A percentile compares a stretch with the other conserved stretches of the same genome.
These are phyloP conservation scores for Allium sativum DNA, from an alignment of 106 monocot genomes.

Conservation along the genomic window DNA sequence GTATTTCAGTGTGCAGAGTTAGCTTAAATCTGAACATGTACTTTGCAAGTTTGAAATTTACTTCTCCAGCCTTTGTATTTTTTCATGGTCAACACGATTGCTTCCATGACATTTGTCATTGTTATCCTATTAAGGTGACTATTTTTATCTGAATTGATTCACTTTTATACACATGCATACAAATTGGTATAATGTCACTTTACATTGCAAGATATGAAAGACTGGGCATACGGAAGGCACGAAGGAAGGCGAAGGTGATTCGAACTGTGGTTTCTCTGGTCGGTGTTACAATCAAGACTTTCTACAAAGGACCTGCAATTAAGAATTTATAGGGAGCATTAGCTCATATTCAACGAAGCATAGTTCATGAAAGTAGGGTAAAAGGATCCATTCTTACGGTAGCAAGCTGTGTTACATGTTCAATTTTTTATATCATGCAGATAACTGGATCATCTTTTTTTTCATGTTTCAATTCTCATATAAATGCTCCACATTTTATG, in stretches of 20 bases:
- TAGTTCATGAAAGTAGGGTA: slow-evolving; percentile 55
- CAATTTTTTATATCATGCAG: slow-evolving; percentile 93
- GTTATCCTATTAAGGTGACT: slow-evolving; percentile 61
- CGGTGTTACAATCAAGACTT: slow-evolving; percentile 72
- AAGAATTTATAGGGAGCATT: slow-evolving; percentile 37
- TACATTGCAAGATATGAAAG: slow-evolving; percentile 78
- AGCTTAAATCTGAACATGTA: slow-evolving; percentile 85
- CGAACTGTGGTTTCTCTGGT: slow-evolving; percentile 67
- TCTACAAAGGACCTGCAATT: slow-evolving; percentile 65
- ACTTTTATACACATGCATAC: too few relatives aligned
- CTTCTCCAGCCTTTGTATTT: slow-evolving; percentile 68
- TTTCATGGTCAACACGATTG: slow-evolving; percentile 71
- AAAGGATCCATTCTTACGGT: slow-evolving; percentile 60
- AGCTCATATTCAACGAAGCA: slow-evolving; percentile 42
- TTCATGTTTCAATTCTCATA: too few relatives aligned
- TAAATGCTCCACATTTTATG: too few relatives aligned
- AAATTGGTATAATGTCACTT: too few relatives aligned
- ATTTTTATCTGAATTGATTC: too few relatives aligned
- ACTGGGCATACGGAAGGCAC: slow-evolving; percentile 41
- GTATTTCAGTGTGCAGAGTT: slow-evolving; percentile 32
- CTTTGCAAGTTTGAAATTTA: slow-evolving; percentile 75
- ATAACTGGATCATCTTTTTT: too few relatives aligned
- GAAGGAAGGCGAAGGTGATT: slow-evolving; percentile 57
- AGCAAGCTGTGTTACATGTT: slow-evolving; percentile 70
- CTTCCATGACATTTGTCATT: slow-evolving; percentile 76